phyloP scores from a whole-genome alignment of 495 filamentous ascomycete genomes.

The Penicillium fimorum region DNA sequence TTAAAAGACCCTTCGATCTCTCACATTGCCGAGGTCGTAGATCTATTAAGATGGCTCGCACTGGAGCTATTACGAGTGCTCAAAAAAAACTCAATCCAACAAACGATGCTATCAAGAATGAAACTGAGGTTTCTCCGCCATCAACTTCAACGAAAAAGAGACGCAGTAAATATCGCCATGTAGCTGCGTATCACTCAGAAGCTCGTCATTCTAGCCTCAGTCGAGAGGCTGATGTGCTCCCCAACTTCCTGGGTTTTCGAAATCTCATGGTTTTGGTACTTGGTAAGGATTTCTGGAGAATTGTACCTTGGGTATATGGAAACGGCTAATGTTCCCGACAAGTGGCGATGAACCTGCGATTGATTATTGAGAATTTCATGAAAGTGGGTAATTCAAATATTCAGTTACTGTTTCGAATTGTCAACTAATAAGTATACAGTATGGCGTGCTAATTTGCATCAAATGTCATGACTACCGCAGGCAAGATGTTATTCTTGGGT shows the following conservation, averaged over 20 bases:
- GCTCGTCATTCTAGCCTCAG: constrained; percentile 76
- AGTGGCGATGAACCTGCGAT: constrained; percentile 89
- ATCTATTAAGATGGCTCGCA: constrained; percentile 18
- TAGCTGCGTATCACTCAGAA: constrained; percentile 76
- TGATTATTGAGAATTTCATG: constrained; percentile 95
- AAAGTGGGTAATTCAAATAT: constrained; percentile 58
- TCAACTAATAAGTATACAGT: constrained; percentile 48
- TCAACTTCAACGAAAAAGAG: constrained; percentile 16
- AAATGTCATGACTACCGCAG: constrained; percentile 83
- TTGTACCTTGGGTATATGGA: neutral
- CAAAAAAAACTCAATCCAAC: constrained; percentile 11
- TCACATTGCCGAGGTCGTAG: constrained; percentile 4
- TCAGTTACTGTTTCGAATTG: constrained; percentile 1
- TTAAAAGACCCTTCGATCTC: neutral
- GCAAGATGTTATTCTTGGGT: constrained; percentile 72
- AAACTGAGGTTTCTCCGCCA: constrained; percentile 9
- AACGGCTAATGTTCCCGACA: constrained; percentile 31
- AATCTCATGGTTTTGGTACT: constrained; percentile 96
- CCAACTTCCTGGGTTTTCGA: constrained; percentile 89
- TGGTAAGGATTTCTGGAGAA: constrained; percentile 47
- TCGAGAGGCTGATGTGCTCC: constrained; percentile 67
- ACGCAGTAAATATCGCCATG: constrained; percentile 75
- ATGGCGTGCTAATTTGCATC: constrained; percentile 90
- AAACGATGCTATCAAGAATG: constrained; percentile 10
- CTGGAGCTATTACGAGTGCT: constrained; percentile 16